Evolutionary conservation across 192 early-diverging fungal species (phyloP).

Genomic region (Umbelopsis vinacea): DNA sequence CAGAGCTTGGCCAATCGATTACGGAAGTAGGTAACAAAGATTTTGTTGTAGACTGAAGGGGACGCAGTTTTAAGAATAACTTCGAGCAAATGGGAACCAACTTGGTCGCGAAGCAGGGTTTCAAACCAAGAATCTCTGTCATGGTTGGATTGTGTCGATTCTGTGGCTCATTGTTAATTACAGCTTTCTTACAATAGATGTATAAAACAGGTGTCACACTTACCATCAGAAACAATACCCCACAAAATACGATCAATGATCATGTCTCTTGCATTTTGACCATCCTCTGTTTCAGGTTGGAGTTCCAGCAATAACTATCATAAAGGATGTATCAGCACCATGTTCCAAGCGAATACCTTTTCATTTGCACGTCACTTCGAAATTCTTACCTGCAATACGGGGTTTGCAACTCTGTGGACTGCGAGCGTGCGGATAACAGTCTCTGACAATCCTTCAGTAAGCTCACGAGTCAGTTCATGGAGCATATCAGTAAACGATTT

Average conservation of each 20-base stretch:
- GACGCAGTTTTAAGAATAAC: conserved; percentile 64
- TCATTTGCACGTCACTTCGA: neutral
- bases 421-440: conserved; percentile 61
- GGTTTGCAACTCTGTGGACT: conserved; percentile 74
- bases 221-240: conserved; percentile 56
- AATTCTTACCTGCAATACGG: conserved; percentile 69
- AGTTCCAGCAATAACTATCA: conserved; percentile 39
- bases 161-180: conserved; percentile 2
- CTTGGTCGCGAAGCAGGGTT: conserved; percentile 64
- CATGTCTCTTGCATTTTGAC: conserved; percentile 45
- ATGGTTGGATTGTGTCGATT: neutral
- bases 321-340: neutral
- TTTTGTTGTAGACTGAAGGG: conserved; percentile 57
- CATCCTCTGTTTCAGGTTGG: conserved; percentile 40
- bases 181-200: too few relatives aligned
- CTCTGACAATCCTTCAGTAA: conserved; percentile 52
- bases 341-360: neutral
- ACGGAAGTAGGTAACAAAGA: conserved; percentile 71
- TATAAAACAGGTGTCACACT: neutral
- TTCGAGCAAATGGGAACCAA: conserved; percentile 84
- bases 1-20: conserved; percentile 63
- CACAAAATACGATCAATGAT: conserved; percentile 61
- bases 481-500: conserved; percentile 63
- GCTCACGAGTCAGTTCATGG: conserved; percentile 52
- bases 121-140: conserved; percentile 59